Evolutionary conservation across 2,329 filamentous ascomycete genomes (phyloP), one percentile per base, ranked within the genome.

Genomic region (Venturiaceae sp.): DNA sequence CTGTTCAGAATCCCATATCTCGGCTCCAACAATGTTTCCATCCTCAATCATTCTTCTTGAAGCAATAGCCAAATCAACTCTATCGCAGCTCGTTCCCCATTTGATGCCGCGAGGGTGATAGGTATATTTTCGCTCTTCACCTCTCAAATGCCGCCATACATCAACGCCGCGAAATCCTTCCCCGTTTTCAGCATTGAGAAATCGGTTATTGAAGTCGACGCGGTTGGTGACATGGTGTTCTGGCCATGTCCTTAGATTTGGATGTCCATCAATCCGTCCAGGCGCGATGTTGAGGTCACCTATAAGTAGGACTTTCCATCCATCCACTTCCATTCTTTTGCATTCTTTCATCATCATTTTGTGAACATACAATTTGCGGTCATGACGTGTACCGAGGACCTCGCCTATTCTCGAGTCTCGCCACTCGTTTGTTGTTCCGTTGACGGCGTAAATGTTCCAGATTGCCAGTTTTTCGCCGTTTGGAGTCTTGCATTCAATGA

Each of bases 241-340:
- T 3, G 77, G 75, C 44, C 65, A 73, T 0, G 71, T 75, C 11
- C 73, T 72, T 32, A 83, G 66, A 23, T 71, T 73, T 0, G 80
- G 80, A 62, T 72, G 67, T 1, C 79, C 79, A 67, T 80, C 77
- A 19, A 75, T 63, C 3, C 55, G 54, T 13, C 67, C 62, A 21
- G 70, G 71, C 5, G 80, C 79, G 23, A 82, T 69, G 57, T 83
- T 82, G 64, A 82, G 69, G 61, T 82, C 79, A 0, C 80, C 78
- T 0, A 76, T 75, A 0, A 83, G 64, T 3, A 83, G 64, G 1
- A 81, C 72, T 5, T 68, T 44, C 60, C 73, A 77, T 0, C 76
- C 75, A 6, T 69, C 57, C 1, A 54, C 21, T 62, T 80, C 73
- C 5, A 80, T 66, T 2, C 55, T 53, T 7, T 72, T 65, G 23